A percentile compares a stretch with the other conserved stretches of the same genome.
These are phyloP conservation scores for Colletotrichum scovillei DNA, from an alignment of 2,329 filamentous ascomycete genomes.

Conservation along the genomic window DNA sequence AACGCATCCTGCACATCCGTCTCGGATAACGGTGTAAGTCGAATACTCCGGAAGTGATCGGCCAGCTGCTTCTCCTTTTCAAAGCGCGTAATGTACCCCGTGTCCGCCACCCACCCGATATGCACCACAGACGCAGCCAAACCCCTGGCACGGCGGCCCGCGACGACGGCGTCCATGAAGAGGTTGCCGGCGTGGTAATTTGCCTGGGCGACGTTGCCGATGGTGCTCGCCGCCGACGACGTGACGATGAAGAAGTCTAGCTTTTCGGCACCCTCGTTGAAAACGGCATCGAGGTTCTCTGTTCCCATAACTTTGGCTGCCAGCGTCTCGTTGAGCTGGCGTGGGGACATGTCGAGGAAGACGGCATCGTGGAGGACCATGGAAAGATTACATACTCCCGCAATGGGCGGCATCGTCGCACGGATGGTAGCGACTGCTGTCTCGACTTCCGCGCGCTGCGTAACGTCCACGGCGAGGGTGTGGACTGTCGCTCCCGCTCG, in stretches of 20 bases:
- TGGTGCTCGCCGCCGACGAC: constrained; percentile 25
- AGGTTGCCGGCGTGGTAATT: constrained; percentile 47
- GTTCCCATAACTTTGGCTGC: constrained; percentile 47
- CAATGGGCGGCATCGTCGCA: constrained; percentile 38
- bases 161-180: constrained; percentile 51
- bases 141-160: constrained; percentile 43
- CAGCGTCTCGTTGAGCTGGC: constrained; percentile 27
- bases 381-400: constrained; percentile 52
- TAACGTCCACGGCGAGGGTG: not conserved
- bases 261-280: not conserved
- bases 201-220: constrained; percentile 50
- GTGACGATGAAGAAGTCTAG: constrained; percentile 51
- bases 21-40: too few relatives aligned
- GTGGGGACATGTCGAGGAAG: constrained; percentile 43
- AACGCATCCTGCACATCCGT: too few relatives aligned
- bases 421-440: not conserved
- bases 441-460: not conserved
- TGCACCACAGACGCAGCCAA: constrained; percentile 50
- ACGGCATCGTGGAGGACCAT: constrained; percentile 47
- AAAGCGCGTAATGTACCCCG: not conserved
- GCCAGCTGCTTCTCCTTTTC: not conserved
- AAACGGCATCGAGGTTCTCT: constrained; percentile 44
- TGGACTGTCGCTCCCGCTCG: not conserved
- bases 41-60: not conserved
- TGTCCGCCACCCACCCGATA: constrained; percentile 39